phyloP scores from a whole-genome alignment of 2,329 filamentous ascomycete genomes.

The Sporothrix inflata region DNA sequence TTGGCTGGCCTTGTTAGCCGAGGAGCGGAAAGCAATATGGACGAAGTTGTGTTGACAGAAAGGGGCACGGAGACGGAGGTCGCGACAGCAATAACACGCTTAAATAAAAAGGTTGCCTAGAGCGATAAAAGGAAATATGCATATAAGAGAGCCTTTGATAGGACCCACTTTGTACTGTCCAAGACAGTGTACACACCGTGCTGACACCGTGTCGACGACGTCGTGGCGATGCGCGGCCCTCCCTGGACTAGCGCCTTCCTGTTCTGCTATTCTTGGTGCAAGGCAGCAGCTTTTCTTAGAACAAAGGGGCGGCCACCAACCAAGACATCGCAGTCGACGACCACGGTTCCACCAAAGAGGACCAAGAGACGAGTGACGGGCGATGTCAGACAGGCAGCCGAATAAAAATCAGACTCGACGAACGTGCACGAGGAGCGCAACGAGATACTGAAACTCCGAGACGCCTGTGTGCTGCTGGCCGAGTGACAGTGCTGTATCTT shows the following conservation, averaged over 20 bases:
- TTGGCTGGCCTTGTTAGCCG: constrained; percentile 8
- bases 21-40: background rate
- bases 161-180: background rate
- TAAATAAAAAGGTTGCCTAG: constrained; percentile 5
- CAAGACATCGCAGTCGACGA: background rate
- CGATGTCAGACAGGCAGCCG: constrained; percentile 18
- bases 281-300: constrained; percentile 23
- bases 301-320: constrained; percentile 12
- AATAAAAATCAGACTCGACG: constrained; percentile 15
- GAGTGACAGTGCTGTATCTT: background rate
- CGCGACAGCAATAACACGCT: background rate
- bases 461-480: background rate
- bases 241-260: background rate
- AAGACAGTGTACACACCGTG: background rate
- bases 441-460: background rate
- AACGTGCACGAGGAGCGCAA: background rate
- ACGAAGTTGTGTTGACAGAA: constrained; percentile 1
- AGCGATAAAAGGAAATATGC: background rate
- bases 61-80: constrained; percentile 15
- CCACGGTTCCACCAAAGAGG: background rate
- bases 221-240: constrained; percentile 18
- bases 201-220: background rate
- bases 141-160: background rate
- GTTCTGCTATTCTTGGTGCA: constrained; percentile 10
- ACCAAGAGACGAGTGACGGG: background rate